A percentile compares a stretch with the other conserved stretches of the same genome.
Evolutionary conservation across 2,329 filamentous ascomycete species (phyloP).

Genomic region (Colletotrichum salicis): DNA sequence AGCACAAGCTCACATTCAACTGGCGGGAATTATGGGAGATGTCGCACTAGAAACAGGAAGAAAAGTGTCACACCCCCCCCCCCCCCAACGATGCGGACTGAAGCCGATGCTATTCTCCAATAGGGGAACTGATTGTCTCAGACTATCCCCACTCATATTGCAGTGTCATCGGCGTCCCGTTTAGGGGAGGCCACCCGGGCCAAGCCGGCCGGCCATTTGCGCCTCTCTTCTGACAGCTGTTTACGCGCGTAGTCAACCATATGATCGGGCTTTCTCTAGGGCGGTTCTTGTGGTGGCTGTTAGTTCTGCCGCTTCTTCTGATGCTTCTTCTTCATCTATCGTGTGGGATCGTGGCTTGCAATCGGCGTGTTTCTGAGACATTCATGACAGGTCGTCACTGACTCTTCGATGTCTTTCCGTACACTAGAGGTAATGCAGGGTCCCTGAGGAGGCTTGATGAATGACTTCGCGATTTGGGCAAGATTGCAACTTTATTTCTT

Average conservation of each 20-base stretch:
- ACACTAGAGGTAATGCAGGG: not conserved
- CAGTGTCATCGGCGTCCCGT: not conserved
- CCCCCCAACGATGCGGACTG: not conserved
- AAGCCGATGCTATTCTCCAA: constrained; percentile 11
- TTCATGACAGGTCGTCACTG: not conserved
- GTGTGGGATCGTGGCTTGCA: not conserved
- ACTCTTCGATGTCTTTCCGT: not conserved
- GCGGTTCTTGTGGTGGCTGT: not conserved
- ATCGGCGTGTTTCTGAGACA: not conserved
- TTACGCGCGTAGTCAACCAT: not conserved
- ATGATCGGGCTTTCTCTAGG: not conserved
- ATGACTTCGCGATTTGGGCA: not conserved
- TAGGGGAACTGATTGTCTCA: constrained; percentile 29
- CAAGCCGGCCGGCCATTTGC: not conserved
- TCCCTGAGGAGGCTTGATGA: not conserved
- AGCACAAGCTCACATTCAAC: not conserved
- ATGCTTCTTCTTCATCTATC: not conserved
- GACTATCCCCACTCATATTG: constrained; percentile 7
- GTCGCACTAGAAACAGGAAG: not conserved
- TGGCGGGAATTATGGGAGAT: not conserved
- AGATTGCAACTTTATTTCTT: not conserved
- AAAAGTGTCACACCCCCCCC: not conserved
- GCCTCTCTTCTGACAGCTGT: not conserved
- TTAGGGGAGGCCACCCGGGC: constrained; percentile 3
- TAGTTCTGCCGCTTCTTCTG: not conserved